phyloP scores from a whole-genome alignment of 768 basidiomycete species.

The Suillus subaureus region DNA sequence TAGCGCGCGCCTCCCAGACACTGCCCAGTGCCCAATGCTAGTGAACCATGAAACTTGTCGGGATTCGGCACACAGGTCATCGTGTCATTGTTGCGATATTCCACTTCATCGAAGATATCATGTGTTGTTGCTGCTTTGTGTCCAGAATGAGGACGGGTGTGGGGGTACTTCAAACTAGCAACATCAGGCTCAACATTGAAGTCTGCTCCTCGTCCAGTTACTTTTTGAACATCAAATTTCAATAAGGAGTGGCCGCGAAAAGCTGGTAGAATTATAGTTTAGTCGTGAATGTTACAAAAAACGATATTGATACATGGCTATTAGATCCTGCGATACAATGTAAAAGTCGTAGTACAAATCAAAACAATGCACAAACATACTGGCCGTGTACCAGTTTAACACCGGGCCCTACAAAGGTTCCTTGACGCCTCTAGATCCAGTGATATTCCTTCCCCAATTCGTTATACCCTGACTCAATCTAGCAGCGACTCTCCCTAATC shows the following conservation, averaged over 20 bases:
- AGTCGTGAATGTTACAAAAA: constrained; percentile 10
- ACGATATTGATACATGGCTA: constrained; percentile 27
- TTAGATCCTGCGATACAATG: neutral
- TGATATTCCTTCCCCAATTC: constrained; percentile 31
- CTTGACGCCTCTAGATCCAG: constrained; percentile 17
- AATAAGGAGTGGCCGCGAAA: neutral
- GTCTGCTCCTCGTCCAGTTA: neutral
- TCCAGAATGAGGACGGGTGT: neutral
- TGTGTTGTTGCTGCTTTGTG: neutral
- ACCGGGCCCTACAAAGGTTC: neutral
- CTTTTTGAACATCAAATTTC: neutral
- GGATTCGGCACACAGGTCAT: neutral
- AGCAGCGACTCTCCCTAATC: constrained; percentile 23
- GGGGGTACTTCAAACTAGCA: neutral
- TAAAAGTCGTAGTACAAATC: constrained; percentile 11
- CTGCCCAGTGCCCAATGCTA: no score
- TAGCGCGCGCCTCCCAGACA: no score
- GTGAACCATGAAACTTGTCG: neutral
- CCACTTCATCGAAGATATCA: neutral
- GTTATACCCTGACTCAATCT: constrained; percentile 31
- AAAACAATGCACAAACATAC: constrained; percentile 14
- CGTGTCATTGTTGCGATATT: neutral
- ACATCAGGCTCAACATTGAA: neutral
- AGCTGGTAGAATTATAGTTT: neutral
- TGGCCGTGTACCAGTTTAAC: neutral